phyloP scores from a whole-genome alignment of 2,329 filamentous ascomycete species.

The Leptographium flavum region DNA sequence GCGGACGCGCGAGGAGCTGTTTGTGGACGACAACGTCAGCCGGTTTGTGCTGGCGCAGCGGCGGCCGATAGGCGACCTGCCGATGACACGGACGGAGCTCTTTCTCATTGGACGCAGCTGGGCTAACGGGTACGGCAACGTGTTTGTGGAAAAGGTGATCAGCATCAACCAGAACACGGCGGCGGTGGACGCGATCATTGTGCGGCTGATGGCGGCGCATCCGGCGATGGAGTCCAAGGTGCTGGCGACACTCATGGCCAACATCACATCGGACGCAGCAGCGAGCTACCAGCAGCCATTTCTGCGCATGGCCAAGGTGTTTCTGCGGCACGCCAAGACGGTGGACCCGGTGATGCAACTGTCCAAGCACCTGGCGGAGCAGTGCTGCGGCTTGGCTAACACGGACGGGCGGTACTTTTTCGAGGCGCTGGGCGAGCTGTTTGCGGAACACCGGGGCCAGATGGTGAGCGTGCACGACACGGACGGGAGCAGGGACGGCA shows the following conservation, averaged over 20 bases:
- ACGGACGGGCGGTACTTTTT: constrained; percentile 35
- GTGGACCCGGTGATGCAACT: constrained; percentile 22
- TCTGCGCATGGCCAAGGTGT: constrained; percentile 37
- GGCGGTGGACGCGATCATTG: constrained; percentile 41
- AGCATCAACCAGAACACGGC: constrained; percentile 41
- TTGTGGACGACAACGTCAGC: constrained; percentile 22
- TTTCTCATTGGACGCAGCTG: constrained; percentile 11
- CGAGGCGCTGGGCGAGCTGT: constrained; percentile 25
- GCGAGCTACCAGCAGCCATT: constrained; percentile 36
- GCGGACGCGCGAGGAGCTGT: constrained; percentile 17
- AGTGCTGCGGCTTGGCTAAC: constrained; percentile 30
- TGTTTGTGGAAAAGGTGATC: constrained; percentile 55
- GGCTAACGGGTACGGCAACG: constrained; percentile 21
- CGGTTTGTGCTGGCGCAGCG: constrained; percentile 1
- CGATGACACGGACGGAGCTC: constrained; percentile 11
- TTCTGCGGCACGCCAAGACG: constrained; percentile 29
- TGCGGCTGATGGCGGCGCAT: constrained; percentile 38
- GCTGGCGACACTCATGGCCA: constrained; percentile 35
- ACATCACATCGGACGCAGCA: constrained; percentile 36
- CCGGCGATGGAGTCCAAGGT: constrained; percentile 36
- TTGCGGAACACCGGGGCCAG: constrained; percentile 15
- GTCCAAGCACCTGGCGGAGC: constrained; percentile 26
- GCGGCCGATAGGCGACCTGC: constrained; percentile 9
- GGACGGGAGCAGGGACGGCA: background rate
- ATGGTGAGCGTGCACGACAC: background rate